Conservation (phyloP, 1,284 basidiomycete species). For the Tilletia walkeri region DNA sequence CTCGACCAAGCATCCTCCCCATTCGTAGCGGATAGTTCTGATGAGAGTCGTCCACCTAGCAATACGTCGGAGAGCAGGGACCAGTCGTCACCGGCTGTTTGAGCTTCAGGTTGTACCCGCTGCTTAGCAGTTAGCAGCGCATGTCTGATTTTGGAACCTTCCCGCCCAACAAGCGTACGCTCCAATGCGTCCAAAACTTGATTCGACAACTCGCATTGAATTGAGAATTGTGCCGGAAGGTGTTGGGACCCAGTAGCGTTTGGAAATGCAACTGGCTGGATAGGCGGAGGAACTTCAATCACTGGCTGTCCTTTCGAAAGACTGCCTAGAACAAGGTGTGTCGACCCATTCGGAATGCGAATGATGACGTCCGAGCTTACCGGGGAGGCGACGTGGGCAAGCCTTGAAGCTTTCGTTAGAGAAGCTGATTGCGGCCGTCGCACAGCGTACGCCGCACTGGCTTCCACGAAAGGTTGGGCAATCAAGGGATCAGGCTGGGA, state of each 20-base stretch:
- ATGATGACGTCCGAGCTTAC: background rate
- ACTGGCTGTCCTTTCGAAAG: background rate
- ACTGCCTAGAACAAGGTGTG: background rate
- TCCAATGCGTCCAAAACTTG: conserved; percentile 1
- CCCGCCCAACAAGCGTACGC: background rate
- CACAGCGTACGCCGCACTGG: background rate
- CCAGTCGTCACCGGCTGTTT: background rate
- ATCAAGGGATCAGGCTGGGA: background rate
- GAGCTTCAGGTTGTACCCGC: background rate
- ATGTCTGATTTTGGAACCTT: background rate
- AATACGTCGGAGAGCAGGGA: background rate
- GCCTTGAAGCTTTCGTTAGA: too few species aligned
- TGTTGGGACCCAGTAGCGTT: background rate
- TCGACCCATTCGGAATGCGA: background rate
- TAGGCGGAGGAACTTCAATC: background rate
- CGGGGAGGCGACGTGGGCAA: background rate
- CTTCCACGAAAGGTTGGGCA: conserved; percentile 3
- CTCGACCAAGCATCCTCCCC: background rate
- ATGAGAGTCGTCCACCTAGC: background rate
- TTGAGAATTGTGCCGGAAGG: background rate
- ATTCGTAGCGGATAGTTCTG: too few species aligned
- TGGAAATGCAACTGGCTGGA: background rate
- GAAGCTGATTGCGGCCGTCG: too few species aligned
- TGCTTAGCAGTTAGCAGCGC: background rate
- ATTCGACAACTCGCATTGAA: background rate